These are phyloP conservation scores for Alternaria sp. DNA, from an alignment of 2,329 filamentous ascomycete genomes.

Conservation along the genomic window DNA sequence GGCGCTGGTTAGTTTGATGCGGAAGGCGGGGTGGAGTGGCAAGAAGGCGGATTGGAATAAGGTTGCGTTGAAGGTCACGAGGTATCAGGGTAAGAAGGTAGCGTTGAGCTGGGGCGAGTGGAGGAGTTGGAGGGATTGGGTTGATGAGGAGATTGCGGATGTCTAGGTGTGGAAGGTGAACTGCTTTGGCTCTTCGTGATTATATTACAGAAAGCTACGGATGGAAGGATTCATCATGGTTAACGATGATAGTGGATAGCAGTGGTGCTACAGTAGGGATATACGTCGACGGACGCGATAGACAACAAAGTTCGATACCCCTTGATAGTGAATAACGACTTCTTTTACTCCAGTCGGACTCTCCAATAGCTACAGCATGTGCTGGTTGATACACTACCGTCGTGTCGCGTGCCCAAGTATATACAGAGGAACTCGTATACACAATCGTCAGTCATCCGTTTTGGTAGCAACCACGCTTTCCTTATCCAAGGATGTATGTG, in stretches of 20 bases:
- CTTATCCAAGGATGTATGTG: not conserved
- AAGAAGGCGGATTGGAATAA: conserved; percentile 71
- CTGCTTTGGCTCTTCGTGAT: not conserved
- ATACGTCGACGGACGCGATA: not conserved
- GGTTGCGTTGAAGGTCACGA: conserved; percentile 77
- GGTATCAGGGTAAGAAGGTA: conserved; percentile 86
- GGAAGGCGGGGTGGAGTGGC: conserved; percentile 91
- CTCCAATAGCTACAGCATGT: not conserved
- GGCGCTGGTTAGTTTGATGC: conserved; percentile 85
- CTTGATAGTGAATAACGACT: not conserved
- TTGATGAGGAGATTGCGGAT: conserved; percentile 49
- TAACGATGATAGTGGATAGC: not conserved
- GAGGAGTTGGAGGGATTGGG: conserved; percentile 80
- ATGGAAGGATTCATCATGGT: not conserved
- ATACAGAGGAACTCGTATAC: not conserved
- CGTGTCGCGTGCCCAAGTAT: not conserved
- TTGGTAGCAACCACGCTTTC: not conserved
- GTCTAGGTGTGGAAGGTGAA: not conserved
- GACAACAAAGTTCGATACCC: not conserved
- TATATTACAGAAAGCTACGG: not conserved
- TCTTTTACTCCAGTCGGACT: not conserved
- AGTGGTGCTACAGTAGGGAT: not conserved
- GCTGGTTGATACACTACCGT: not conserved
- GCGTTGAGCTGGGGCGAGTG: conserved; percentile 74
- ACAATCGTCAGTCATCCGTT: not conserved